phyloP scores from a whole-genome alignment of 352 stramenopile genomes.

The Thalassiosira gravida region DNA sequence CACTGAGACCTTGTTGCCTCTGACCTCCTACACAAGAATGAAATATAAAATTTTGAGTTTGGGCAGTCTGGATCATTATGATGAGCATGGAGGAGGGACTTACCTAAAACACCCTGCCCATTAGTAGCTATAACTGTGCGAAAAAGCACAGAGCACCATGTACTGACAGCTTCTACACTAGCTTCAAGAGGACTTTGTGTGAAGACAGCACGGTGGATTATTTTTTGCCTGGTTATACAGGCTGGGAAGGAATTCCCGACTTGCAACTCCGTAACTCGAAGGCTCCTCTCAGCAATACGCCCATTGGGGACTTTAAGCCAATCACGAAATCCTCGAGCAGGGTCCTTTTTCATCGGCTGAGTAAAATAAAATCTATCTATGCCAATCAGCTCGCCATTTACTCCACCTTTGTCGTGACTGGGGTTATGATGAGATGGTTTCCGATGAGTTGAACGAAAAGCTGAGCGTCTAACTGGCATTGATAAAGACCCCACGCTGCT shows the following conservation, averaged over 20 bases:
- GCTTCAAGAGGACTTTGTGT: slow-evolving; percentile 83
- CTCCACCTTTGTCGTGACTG: slow-evolving; percentile 35
- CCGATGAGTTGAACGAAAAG: slow-evolving; percentile 40
- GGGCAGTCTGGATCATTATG: neutral
- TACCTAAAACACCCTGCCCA: slow-evolving; percentile 73
- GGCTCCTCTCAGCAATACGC: slow-evolving; percentile 77
- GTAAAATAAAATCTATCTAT: slow-evolving; percentile 86
- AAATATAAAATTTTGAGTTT: no score
- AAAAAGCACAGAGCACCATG: slow-evolving; percentile 86
- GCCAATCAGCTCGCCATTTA: slow-evolving; percentile 68
- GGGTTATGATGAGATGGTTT: slow-evolving; percentile 34
- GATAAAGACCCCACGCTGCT: slow-evolving; percentile 52
- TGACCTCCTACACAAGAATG: neutral
- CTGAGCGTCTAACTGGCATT: slow-evolving; percentile 38
- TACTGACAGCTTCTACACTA: slow-evolving; percentile 79
- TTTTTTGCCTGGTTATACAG: slow-evolving; percentile 81
- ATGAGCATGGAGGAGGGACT: slow-evolving; percentile 23
- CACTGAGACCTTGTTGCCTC: slow-evolving; percentile 74
- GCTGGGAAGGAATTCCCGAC: slow-evolving; percentile 81
- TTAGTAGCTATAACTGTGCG: slow-evolving; percentile 83
- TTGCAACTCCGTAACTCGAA: slow-evolving; percentile 82
- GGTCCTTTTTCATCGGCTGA: slow-evolving; percentile 80
- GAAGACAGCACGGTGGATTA: slow-evolving; percentile 80
- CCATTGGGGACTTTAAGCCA: slow-evolving; percentile 74
- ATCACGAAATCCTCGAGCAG: slow-evolving; percentile 65